Conservation (phyloP, 2,329 filamentous ascomycete species). For the Pseudocercospora ulei region DNA sequence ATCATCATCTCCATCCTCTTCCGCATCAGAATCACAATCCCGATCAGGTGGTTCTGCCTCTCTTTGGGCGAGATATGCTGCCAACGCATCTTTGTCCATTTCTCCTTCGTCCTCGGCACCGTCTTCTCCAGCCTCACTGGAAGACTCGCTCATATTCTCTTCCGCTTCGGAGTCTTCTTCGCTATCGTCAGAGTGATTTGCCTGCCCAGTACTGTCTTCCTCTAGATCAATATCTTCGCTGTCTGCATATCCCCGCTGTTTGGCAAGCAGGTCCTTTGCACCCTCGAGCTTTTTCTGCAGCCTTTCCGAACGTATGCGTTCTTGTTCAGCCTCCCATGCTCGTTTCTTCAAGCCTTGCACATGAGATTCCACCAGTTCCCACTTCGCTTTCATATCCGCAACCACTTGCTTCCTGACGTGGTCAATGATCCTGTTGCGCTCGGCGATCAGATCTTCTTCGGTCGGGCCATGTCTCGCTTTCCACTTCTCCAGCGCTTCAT, state of each 20-base stretch:
- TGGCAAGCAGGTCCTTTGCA: slow-evolving; percentile 30
- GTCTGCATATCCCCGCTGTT: slow-evolving; percentile 29
- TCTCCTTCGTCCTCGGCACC: slow-evolving; percentile 40
- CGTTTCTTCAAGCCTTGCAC: slow-evolving; percentile 49
- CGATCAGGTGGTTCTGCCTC: slow-evolving; percentile 28
- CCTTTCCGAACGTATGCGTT: slow-evolving; percentile 61
- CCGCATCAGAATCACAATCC: slow-evolving; percentile 30
- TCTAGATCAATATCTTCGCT: slow-evolving; percentile 29
- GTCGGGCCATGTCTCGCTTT: slow-evolving; percentile 62
- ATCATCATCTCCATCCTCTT: slow-evolving; percentile 18
- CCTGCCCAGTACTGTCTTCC: slow-evolving; percentile 18
- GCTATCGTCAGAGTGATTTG: slow-evolving; percentile 31
- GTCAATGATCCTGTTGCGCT: slow-evolving; percentile 57
- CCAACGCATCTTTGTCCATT: slow-evolving; percentile 46
- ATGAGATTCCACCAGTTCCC: slow-evolving; percentile 50
- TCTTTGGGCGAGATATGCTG: slow-evolving; percentile 28
- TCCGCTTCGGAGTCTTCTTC: slow-evolving; percentile 25
- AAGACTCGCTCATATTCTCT: slow-evolving; percentile 26
- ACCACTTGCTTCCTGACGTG: slow-evolving; percentile 63
- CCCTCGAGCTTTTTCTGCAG: slow-evolving; percentile 48
- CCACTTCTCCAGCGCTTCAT: slow-evolving; percentile 69
- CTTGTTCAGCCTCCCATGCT: slow-evolving; percentile 53
- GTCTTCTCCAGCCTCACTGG: slow-evolving; percentile 41
- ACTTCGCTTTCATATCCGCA: slow-evolving; percentile 53
- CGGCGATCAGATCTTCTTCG: slow-evolving; percentile 69